Base-by-base conservation (phyloP, 1,284 basidiomycete species). In the Ustilago trichophora region DNA sequence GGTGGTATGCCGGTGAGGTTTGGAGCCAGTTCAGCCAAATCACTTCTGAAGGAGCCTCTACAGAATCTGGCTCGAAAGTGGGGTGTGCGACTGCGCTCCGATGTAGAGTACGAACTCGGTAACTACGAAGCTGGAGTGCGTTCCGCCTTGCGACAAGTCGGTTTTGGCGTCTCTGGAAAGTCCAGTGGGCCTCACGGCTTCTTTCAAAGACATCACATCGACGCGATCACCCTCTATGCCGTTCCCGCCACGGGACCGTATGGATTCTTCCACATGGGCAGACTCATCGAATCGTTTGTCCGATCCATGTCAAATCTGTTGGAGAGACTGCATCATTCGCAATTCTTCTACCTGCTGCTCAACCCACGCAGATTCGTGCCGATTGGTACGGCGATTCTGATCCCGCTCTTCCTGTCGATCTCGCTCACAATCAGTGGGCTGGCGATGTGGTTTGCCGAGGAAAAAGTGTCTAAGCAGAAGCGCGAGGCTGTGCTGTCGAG, bases 241-340 rank as follows among this genome's bases (percentile, higher is more conserved):
- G 83, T 91, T 6, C 93, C 94, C 9, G 91, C 93, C 0, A 83
- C 85, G 9, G 94, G 95, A 3, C 96, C 96, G 4, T 93, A 97
- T 81, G 96, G 96, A 0, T 98, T 98, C 82, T 88, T 92, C 83
- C 88, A 92, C 1, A 85, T 99, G 18, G 95, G 95, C 72, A 86
- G 70, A 8, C 35, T 77, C 13, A 45, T 70, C 36, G 79, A 80
- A 48, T 63, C 65, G 13, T 69, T 62, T 12, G 46, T 75, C n/a
- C 58, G 73, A 13, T 68, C 76, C 13, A 75, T 77, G 57, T 80
- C 78, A 22, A 81, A 81, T 26, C 56, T 81, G 25, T 49, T 79
- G n/a, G 79, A 81, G 48, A 57, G 79, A 13, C 48, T 81, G 26
- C 79, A 81, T 43, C 79, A 81, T 47, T 81, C 79, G 25, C 78